phyloP scores from a whole-genome alignment of 106 monocot genomes.

The Posidonia australis region DNA sequence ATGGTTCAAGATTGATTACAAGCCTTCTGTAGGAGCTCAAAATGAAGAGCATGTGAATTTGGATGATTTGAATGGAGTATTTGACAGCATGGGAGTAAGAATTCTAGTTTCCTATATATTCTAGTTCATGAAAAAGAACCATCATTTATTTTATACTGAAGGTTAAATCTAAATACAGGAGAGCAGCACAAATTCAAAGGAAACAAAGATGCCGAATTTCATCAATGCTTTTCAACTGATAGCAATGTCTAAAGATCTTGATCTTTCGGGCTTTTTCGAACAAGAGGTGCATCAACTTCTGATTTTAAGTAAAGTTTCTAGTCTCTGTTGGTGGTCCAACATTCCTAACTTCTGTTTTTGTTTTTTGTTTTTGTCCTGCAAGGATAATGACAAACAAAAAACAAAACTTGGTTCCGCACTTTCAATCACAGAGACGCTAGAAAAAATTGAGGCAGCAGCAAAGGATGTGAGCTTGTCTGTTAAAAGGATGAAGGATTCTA shows the following conservation, averaged over 20 bases:
- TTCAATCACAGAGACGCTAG: slow-evolving; percentile 40
- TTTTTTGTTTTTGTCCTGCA: no score
- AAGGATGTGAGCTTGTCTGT: slow-evolving; percentile 41
- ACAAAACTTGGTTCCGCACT: slow-evolving; percentile 42
- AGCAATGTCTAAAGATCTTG: slow-evolving; percentile 79
- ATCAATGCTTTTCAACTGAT: slow-evolving; percentile 92
- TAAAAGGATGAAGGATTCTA: slow-evolving; percentile 33
- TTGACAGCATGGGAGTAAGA: slow-evolving; percentile 11
- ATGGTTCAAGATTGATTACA: slow-evolving; percentile 46
- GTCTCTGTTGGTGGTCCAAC: no score
- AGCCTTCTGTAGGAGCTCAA: slow-evolving; percentile 25
- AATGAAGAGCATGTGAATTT: slow-evolving; percentile 13
- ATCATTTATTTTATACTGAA: no score
- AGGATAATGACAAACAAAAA: slow-evolving; percentile 10
- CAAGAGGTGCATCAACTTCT: slow-evolving; percentile 38
- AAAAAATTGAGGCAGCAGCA: slow-evolving; percentile 51
- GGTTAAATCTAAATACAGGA: no score
- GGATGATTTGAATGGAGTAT: slow-evolving; percentile 4
- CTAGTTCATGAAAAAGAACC: neutral
- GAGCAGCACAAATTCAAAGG: no score
- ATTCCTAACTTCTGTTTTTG: no score
- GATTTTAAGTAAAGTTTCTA: no score
- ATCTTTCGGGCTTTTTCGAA: slow-evolving; percentile 93
- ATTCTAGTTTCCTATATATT: neutral
- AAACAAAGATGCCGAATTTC: slow-evolving; percentile 19